Evolutionary conservation across 176 grass and related monocot species (phyloP).

Genomic region (Eragrostis curvula): DNA sequence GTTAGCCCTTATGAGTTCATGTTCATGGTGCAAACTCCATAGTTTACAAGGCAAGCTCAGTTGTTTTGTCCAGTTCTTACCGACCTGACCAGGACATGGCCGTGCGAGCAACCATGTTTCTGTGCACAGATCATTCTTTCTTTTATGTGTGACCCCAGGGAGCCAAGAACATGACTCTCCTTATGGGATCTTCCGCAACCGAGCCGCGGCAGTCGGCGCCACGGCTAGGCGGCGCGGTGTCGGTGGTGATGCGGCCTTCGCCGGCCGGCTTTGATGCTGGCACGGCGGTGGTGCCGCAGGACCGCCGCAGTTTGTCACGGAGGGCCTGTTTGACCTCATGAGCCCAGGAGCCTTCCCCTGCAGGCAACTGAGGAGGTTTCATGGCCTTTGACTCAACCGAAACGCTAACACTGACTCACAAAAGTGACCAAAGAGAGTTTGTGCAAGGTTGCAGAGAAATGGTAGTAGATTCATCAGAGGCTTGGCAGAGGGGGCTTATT

Average conservation of each 20-base stretch:
- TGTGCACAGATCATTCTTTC: slow-evolving; percentile 7
- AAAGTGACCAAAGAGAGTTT: neutral
- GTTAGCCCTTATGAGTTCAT: slow-evolving; percentile 49
- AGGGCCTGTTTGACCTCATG: slow-evolving; percentile 85
- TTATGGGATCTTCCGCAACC: slow-evolving; percentile 70
- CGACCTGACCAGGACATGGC: slow-evolving; percentile 41
- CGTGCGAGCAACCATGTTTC: slow-evolving; percentile 24
- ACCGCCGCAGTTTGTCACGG: slow-evolving; percentile 76
- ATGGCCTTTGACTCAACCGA: slow-evolving; percentile 34
- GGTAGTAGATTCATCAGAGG: slow-evolving; percentile 48
- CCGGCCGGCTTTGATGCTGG: slow-evolving; percentile 36
- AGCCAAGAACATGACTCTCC: slow-evolving; percentile 97
- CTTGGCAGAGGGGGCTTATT: slow-evolving; percentile 34
- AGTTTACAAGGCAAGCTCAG: slow-evolving; percentile 38
- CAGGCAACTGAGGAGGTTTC: slow-evolving; percentile 71
- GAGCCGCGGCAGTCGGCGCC: slow-evolving; percentile 63
- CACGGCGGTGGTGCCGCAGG: slow-evolving; percentile 15
- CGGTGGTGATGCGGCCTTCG: slow-evolving; percentile 16
- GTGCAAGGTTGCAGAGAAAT: neutral
- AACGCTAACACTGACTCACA: neutral
- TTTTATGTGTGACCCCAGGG: slow-evolving; percentile 92
- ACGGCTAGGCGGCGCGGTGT: slow-evolving; percentile 19
- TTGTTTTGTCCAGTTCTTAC: slow-evolving; percentile 47
- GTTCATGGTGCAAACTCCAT: slow-evolving; percentile 38
- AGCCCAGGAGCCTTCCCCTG: slow-evolving; percentile 59